Percentiles rank a stretch among this genome's conserved stretches.
These are phyloP conservation scores for Ogataea hybrid DNA, from an alignment of 1,139 yeast species.

Conservation along the genomic window DNA sequence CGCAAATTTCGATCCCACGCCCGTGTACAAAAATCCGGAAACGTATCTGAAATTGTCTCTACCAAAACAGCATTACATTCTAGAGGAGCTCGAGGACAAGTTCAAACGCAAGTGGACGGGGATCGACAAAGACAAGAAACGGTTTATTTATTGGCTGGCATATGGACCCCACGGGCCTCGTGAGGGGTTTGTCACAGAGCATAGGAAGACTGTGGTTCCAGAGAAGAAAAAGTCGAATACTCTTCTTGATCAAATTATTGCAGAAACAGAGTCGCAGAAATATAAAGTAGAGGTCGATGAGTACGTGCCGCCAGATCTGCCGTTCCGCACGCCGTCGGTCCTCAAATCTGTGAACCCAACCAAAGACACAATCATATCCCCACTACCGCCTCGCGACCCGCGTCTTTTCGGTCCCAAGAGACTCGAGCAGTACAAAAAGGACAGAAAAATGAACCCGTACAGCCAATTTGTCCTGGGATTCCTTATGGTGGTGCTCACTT, in stretches of 20 bases:
- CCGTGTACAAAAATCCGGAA: conserved; percentile 47
- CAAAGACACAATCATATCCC: conserved; percentile 34
- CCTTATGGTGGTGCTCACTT: conserved; percentile 39
- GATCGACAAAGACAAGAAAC: conserved; percentile 44
- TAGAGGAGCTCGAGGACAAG: conserved; percentile 48
- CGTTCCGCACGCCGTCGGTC: conserved; percentile 47
- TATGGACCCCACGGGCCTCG: conserved; percentile 68
- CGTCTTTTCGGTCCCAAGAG: conserved; percentile 46
- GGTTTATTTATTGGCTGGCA: conserved; percentile 53
- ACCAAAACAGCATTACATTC: conserved; percentile 58
- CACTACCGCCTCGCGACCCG: conserved; percentile 42
- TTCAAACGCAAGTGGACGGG: conserved; percentile 53
- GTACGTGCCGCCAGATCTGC: conserved; percentile 48
- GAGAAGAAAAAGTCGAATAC: neutral
- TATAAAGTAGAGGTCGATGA: conserved; percentile 6
- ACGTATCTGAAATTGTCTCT: conserved; percentile 45
- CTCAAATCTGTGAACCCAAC: conserved; percentile 32
- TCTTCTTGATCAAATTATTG: conserved; percentile 10
- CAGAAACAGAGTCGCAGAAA: conserved; percentile 6
- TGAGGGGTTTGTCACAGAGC: conserved; percentile 42
- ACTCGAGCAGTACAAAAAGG: conserved; percentile 44
- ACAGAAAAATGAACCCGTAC: conserved; percentile 51
- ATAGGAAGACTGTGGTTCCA: neutral
- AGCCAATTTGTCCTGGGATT: conserved; percentile 52
- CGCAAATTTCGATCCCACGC: conserved; percentile 42